Evolutionary conservation across 345 rosid species (phyloP).

Genomic region (Cardamine chenopodiifolia): DNA sequence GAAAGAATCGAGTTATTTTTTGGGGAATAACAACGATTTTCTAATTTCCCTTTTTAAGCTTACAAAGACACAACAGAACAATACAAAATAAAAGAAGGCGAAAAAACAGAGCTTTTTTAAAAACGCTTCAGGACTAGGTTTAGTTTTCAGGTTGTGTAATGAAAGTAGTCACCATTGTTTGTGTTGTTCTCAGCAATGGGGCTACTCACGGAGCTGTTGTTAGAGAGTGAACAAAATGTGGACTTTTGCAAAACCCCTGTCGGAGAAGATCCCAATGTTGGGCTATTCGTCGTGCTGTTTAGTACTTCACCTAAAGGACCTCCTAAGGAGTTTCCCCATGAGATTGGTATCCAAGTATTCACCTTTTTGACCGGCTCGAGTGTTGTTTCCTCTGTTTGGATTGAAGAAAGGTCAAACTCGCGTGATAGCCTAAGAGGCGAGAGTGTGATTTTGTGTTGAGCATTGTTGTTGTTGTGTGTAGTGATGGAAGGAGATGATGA

Average conservation of each 20-base stretch:
- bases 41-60: slow-evolving; percentile 12
- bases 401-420: slow-evolving; percentile 46
- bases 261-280: slow-evolving; percentile 57
- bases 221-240: slow-evolving; percentile 58
- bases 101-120: not conserved
- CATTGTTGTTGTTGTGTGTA: slow-evolving; percentile 37
- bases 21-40: not conserved
- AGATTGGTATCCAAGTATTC: slow-evolving; percentile 54
- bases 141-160: slow-evolving; percentile 38
- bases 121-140: not conserved
- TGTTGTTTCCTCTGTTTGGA: slow-evolving; percentile 36
- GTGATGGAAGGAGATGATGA: slow-evolving; percentile 50
- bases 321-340: slow-evolving; percentile 60
- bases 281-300: slow-evolving; percentile 48
- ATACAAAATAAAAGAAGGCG: not conserved
- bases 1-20: not conserved
- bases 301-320: slow-evolving; percentile 75
- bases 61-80: slow-evolving; percentile 2
- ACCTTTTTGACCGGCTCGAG: slow-evolving; percentile 44
- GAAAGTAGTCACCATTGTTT: slow-evolving; percentile 44
- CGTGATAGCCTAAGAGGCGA: slow-evolving; percentile 60
- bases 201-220: slow-evolving; percentile 66
- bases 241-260: slow-evolving; percentile 65
- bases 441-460: slow-evolving; percentile 44
- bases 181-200: slow-evolving; percentile 46